Base-by-base conservation (phyloP, 108 stramenopile genomes). In the Thalassiosira profunda region DNA sequence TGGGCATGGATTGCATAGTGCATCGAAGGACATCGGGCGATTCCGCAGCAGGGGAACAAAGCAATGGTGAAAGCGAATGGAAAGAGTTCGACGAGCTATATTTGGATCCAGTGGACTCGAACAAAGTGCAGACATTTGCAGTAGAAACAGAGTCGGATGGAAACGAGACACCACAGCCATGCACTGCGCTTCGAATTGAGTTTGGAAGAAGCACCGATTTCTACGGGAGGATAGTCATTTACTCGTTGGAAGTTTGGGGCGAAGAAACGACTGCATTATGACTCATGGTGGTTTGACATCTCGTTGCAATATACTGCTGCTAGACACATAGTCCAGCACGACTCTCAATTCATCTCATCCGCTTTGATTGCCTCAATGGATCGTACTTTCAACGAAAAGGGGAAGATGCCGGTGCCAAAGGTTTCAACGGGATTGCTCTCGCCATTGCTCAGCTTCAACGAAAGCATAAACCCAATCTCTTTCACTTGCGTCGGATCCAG, bases 401-500 rank as follows among this genome's bases (percentile, higher is more conserved):
- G 85, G 45, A 91, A 91, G 15, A 86, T 74, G 0, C 87, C 90
- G 52, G 65, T 58, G 5, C 90, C 90, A 73, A 80, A 91, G 0
- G 85, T 91, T 64, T 82, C 74, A 34, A 70, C 72, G 15, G 89
- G 89, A 70, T 91, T 91, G 18, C 81, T 58, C 9, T 61, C 45
- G 12, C 90, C 86, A 70, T 84, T 80, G 31, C 85, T 84, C 57
- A 88, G 51, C 46, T 82, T 71, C 17, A 91, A 51, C 23, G 90
- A 91, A 2, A 91, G 75, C 87, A 86, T 91, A 25, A 91, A 68
- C 4, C 87, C 87, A 47, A 91, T 66, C 58, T 91, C 75, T 46
- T 76, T 61, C 55, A 91, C 84, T 42, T 80, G 65, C 4, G 76
- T 49, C 5, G 78, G 53, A 52, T 83, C 75, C 21, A 91, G 82